Base-by-base conservation (phyloP, 2,329 filamentous ascomycete genomes). In the Cadophora sp. region DNA sequence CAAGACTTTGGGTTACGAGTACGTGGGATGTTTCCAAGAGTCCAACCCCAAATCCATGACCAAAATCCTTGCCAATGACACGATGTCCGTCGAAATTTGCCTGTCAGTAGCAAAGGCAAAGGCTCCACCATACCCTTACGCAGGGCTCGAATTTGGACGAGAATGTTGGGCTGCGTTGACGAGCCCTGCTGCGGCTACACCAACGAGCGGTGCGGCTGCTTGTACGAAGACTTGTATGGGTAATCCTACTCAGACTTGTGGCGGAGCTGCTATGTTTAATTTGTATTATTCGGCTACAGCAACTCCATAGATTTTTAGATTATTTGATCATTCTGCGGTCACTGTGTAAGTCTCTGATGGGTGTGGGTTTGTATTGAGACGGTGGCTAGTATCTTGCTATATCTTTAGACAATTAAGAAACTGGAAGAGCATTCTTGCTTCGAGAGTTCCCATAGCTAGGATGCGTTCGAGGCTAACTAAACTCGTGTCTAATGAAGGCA, bases 121-220 rank as follows among this genome's bases (percentile, higher is more conserved):
- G 18, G 18, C 18, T 5, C 50, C 50, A n/a, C 51, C 51, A n/a
- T 55, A 55, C n/a, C 51, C 51, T 33, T 55, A 36, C 18, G 27
- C 16, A 1, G 51, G 27, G 5, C 30, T 55, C 3, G 51, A 55
- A 18, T 55, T n/a, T 36, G 51, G 14, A n/a, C 14, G 51, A 18
- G 51, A 55, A 20, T 55, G 51, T n/a, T 55, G 27, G 51, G 27
- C 51, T 8, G 51, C 51, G 51, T 53, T 53, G 22, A 53, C 22
- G 18, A 30, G 16, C 13, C 50, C 50, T 2, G 27, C 27, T n/a
- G 50, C 50, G 2, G 51, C 51, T 20, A 55, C 51, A 14, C 30
- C 51, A 20, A 55, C 27, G 13, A 55, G 51, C 27, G 51, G 51
- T 18, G 51, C 16, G 6, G 27, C 20, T 53, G 22, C 50, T 11